Evolutionary conservation across 2,329 filamentous ascomycete species (phyloP).

Genomic region (Pseudogymnoascus sp.): DNA sequence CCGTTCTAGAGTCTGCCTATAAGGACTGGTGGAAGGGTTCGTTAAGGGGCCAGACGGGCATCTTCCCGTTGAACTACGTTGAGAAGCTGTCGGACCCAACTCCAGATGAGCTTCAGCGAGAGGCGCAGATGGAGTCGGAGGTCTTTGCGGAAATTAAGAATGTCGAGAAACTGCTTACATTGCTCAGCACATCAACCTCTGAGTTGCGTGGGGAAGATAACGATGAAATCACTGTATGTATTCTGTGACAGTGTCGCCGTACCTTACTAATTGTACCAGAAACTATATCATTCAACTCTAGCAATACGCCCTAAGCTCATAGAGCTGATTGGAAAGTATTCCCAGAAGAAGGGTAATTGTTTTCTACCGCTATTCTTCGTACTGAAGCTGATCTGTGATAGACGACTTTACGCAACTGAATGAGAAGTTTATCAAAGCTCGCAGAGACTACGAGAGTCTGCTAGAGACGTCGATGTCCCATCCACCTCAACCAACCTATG

Average conservation of each 20-base stretch:
- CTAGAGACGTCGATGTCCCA: slow-evolving; percentile 95
- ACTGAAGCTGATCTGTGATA: slow-evolving; percentile 31
- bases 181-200: slow-evolving; percentile 80
- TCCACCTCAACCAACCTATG: slow-evolving; percentile 71
- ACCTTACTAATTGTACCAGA: slow-evolving; percentile 37
- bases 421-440: slow-evolving; percentile 98
- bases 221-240: slow-evolving; percentile 79
- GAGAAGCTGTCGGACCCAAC: slow-evolving; percentile 96
- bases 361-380: not conserved
- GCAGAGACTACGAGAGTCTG: slow-evolving; percentile 92
- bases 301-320: slow-evolving; percentile 95
- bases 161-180: slow-evolving; percentile 72
- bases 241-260: not conserved
- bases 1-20: slow-evolving; percentile 93
- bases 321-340: slow-evolving; percentile 97
- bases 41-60: slow-evolving; percentile 86
- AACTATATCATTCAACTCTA: slow-evolving; percentile 84
- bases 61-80: slow-evolving; percentile 97
- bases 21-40: slow-evolving; percentile 99
- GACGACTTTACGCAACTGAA: slow-evolving; percentile 98
- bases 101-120: slow-evolving; percentile 83
- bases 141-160: slow-evolving; percentile 71
- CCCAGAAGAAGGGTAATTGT: slow-evolving; percentile 83
- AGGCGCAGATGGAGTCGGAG: slow-evolving; percentile 88
- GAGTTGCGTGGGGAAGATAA: slow-evolving; percentile 81